phyloP scores from a whole-genome alignment of 345 rosid species.

The Gossypium turneri region DNA sequence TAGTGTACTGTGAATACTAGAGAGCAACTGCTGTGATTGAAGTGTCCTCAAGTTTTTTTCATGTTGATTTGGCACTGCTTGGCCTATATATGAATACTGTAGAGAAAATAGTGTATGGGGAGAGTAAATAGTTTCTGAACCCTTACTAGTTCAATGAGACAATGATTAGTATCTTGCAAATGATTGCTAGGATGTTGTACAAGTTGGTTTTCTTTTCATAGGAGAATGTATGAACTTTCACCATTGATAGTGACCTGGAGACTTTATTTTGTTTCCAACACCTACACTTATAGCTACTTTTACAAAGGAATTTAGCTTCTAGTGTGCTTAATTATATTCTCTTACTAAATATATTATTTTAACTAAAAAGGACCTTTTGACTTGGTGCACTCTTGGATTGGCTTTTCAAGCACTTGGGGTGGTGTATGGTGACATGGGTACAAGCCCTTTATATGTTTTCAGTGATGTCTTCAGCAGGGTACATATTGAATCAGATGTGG shows the following conservation, averaged over 20 bases:
- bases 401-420: conserved; percentile 98
- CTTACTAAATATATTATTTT: conserved; percentile 21
- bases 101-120: background rate
- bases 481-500: conserved; percentile 65
- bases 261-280: background rate
- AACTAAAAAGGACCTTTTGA: conserved; percentile 53
- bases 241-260: background rate
- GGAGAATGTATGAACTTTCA: no score
- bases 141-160: background rate
- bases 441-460: conserved; percentile 94
- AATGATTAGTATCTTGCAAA: background rate
- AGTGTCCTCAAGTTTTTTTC: background rate
- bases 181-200: background rate
- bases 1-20: no score
- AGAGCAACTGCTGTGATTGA: background rate
- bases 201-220: background rate
- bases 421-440: conserved; percentile 97
- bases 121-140: background rate
- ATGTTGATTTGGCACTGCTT: background rate
- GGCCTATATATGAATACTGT: background rate
- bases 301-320: background rate
- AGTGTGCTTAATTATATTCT: background rate
- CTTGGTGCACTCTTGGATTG: conserved; percentile 58
- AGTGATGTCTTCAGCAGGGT: conserved; percentile 92
- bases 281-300: background rate